phyloP scores from a whole-genome alignment of 2,329 filamentous ascomycete genomes.

The Colletotrichum brevisporum region DNA sequence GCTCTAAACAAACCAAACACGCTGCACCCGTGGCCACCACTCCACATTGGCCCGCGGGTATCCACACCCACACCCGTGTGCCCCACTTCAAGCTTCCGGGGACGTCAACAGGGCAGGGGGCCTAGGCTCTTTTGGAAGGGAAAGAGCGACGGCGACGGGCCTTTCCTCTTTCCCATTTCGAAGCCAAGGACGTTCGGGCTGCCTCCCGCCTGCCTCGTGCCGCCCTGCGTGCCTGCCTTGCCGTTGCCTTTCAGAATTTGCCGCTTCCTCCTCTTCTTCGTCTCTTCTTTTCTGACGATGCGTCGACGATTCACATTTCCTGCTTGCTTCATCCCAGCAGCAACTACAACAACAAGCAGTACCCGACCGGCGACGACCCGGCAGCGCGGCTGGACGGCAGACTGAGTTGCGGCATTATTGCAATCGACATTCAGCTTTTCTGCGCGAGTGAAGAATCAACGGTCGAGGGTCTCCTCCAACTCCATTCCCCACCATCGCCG shows the following conservation, averaged over 20 bases:
- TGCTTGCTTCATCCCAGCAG: background rate
- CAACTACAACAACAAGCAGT: background rate
- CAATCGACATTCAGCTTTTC: constrained; percentile 2
- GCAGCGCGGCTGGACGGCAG: constrained; percentile 6
- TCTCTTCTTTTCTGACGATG: constrained; percentile 10
- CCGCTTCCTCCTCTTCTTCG: background rate
- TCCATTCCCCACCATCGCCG: constrained; percentile 13
- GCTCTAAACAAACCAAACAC: constrained; percentile 39
- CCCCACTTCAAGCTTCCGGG: constrained; percentile 16
- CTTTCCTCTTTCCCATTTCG: constrained; percentile 1
- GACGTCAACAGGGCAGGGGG: constrained; percentile 18
- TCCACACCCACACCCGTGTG: background rate
- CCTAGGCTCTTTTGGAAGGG: background rate
- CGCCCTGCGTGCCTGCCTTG: background rate
- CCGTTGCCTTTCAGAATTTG: background rate
- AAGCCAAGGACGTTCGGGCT: constrained; percentile 4
- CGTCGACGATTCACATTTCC: background rate
- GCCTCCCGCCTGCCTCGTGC: background rate
- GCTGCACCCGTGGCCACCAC: background rate
- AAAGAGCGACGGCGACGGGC: background rate
- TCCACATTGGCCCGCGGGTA: background rate
- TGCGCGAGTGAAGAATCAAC: background rate
- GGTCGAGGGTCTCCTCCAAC: background rate
- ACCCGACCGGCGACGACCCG: constrained; percentile 8
- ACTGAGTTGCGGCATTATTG: constrained; percentile 32